Evolutionary conservation across 2,329 filamentous ascomycete genomes (phyloP), one percentile per base, ranked within the genome.

Genomic region (Aspergillus sp.): DNA sequence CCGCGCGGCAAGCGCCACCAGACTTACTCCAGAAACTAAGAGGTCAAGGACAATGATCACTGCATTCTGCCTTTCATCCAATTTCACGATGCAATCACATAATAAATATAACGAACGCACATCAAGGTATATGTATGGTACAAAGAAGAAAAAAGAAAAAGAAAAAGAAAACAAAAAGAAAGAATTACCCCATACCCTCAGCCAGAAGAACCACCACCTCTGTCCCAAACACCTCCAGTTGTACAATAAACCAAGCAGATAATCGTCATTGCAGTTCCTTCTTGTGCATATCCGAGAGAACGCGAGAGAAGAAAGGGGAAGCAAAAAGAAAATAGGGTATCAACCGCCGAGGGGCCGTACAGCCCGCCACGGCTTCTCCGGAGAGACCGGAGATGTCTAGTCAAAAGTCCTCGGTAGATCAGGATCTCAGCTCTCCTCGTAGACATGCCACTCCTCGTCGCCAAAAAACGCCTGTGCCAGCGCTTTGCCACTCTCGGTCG

Each of bases 391-490:
- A 38, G 34, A n/a, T 13, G 16, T 38, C 34, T 38, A 38, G 2
- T n/a, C 16, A 11, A n/a, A 38, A 38, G 13, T 36, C 34, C 7
- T 38, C 16, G 14, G 34, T 52, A 38, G 45, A 29, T 29, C 25
- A 29, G 25, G 7, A 9, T 29, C 25, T 69, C 64, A 74, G 47
- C 60, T 66, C 62, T 78, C 76, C 52, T 78, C 72, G 67, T 86
- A 86, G 45, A 86, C 81, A 69, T 78, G 76, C 84, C 84, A 86
- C 45, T 79, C 81, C 55, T 76, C 76, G 45, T 76, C 71, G 19
- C 79, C 81, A 60, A 81, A 83, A 74, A 83, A 87, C 55, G 77
- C 78, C 60, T 79, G 74, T 7, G 84, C 83, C 57, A 88, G 71
- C 40, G 71, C 71, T 13, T 77, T 78, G 34, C 85, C 85, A 61